Percentiles rank a stretch among this genome's conserved stretches.
These are phyloP conservation scores for Aspergillus sp. DNA, from an alignment of 2,329 filamentous ascomycete genomes.

Conservation along the genomic window DNA sequence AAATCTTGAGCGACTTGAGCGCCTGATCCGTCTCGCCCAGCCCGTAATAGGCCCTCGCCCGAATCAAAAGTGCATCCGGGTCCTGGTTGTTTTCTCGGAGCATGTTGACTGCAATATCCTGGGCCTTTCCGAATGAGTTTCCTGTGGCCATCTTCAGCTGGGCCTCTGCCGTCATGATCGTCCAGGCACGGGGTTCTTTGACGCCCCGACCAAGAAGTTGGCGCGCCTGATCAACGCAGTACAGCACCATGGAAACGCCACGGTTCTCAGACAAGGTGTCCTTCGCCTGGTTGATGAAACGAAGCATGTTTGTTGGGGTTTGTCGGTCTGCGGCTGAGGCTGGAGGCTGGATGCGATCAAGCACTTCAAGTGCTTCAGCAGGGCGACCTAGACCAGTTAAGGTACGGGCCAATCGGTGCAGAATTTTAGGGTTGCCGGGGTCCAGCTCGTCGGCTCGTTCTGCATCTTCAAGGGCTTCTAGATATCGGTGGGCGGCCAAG, in stretches of 20 bases:
- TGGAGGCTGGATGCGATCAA: constrained; percentile 74
- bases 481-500: constrained; percentile 81
- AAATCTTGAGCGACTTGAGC: constrained; percentile 86
- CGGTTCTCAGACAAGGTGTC: constrained; percentile 72
- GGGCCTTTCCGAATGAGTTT: constrained; percentile 86
- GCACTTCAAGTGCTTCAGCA: constrained; percentile 80
- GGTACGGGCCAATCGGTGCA: constrained; percentile 84
- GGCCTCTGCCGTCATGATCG: constrained; percentile 85
- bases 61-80: constrained; percentile 86
- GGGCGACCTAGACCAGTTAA: constrained; percentile 85
- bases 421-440: constrained; percentile 80
- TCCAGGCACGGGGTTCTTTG: constrained; percentile 86
- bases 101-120: constrained; percentile 86
- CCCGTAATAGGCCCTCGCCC: constrained; percentile 82
- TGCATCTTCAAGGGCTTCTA: constrained; percentile 82
- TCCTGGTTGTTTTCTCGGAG: constrained; percentile 86
- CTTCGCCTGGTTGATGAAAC: constrained; percentile 77
- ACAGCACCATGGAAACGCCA: constrained; percentile 85
- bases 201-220: constrained; percentile 73
- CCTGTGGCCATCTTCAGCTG: constrained; percentile 88
- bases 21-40: constrained; percentile 96
- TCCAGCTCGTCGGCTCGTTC: constrained; percentile 79
- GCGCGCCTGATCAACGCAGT: constrained; percentile 88
- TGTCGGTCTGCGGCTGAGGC: constrained; percentile 83
- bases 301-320: constrained; percentile 79